Percentiles rank a stretch among this genome's conserved stretches.
Conservation (phyloP, 768 basidiomycete genomes). For the Boletus fagicola region DNA sequence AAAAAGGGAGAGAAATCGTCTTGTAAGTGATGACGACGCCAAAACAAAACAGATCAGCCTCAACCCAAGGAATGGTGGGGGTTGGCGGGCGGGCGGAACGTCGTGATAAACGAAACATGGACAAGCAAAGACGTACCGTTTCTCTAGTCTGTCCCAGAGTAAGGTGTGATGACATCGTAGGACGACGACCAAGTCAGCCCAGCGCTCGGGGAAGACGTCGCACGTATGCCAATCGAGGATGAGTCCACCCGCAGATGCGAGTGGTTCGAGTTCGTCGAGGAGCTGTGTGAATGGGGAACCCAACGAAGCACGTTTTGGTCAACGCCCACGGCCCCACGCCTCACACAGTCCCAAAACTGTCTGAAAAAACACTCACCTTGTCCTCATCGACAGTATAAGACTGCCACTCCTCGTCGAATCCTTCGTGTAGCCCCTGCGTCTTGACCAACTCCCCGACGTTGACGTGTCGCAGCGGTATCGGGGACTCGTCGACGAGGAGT, state of each 20-base stretch:
- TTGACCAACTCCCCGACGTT: conserved; percentile 92
- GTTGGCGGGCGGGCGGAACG: not conserved
- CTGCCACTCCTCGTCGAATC: conserved; percentile 94
- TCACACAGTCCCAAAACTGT: no score
- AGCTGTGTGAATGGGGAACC: conserved; percentile 47
- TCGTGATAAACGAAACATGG: not conserved
- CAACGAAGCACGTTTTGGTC: no score
- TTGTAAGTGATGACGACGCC: not conserved
- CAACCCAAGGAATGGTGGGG: not conserved
- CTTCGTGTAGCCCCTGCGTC: conserved; percentile 73
- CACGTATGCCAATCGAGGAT: conserved; percentile 96
- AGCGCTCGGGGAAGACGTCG: conserved; percentile 91
- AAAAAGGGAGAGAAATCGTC: not conserved
- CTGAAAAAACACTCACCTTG: conserved; percentile 53
- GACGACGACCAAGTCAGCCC: conserved; percentile 94
- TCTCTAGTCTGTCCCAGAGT: conserved; percentile 89
- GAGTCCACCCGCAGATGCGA: conserved; percentile 67
- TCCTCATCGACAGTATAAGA: conserved; percentile 94
- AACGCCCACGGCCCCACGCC: no score
- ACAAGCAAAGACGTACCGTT: conserved; percentile 51
- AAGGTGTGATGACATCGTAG: conserved; percentile 83
- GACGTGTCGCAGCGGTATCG: conserved; percentile 71
- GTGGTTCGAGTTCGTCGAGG: conserved; percentile 81
- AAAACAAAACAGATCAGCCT: not conserved
- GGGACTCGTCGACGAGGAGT: conserved; percentile 71